Conservation (phyloP, 306 rosid genomes). For the Aeschynomene evenia region DNA sequence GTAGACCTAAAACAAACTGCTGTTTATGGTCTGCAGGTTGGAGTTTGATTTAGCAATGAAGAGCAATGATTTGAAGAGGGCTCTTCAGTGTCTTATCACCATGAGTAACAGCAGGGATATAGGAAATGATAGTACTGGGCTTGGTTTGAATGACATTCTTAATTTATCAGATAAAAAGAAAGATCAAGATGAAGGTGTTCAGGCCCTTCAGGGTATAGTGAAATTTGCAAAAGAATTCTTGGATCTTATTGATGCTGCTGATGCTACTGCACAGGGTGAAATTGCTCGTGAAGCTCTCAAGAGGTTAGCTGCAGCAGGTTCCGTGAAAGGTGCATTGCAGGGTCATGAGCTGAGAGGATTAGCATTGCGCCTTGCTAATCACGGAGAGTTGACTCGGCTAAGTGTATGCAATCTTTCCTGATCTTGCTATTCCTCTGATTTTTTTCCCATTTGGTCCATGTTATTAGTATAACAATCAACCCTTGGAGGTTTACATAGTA, state of each 20-base stretch:
- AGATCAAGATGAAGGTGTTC: conserved; percentile 76
- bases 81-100: conserved; percentile 97
- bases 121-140: conserved; percentile 78
- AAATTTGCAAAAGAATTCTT: conserved; percentile 90
- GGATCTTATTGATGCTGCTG: conserved; percentile 99
- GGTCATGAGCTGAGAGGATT: conserved; percentile 89
- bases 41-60: conserved; percentile 99
- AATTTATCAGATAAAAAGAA: conserved; percentile 70
- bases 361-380: conserved; percentile 93
- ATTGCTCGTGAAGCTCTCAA: conserved; percentile 97
- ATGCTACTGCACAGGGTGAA: conserved; percentile 97
- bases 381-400: conserved; percentile 91
- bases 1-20: conserved; percentile 5
- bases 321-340: conserved; percentile 92
- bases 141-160: conserved; percentile 91
- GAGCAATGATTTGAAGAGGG: conserved; percentile 95
- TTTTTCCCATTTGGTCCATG: conserved; percentile 26
- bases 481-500: neutral
- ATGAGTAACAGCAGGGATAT: conserved; percentile 98
- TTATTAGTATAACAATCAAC: conserved; percentile 10
- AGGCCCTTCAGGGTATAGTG: conserved; percentile 65
- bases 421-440: conserved; percentile 22
- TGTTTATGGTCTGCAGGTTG: conserved; percentile 53
- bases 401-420: conserved; percentile 56
- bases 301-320: conserved; percentile 92